These are phyloP conservation scores for Cercospora sp. DNA, from an alignment of 2,329 filamentous ascomycete genomes.

Conservation along the genomic window DNA sequence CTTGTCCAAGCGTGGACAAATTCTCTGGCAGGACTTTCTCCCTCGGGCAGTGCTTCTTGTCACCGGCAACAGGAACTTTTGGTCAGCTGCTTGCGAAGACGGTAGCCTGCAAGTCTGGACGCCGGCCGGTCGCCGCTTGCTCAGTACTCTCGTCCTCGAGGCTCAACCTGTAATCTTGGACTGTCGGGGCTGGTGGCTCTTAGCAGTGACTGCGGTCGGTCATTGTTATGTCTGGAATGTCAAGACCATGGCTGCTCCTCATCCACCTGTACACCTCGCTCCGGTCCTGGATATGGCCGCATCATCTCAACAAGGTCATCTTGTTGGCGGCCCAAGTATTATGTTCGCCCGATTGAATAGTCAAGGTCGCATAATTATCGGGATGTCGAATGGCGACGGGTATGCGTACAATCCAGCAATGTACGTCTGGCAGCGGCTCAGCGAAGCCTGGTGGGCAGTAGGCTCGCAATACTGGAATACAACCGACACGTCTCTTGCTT, in stretches of 20 bases:
- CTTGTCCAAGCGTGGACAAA: conserved; percentile 74
- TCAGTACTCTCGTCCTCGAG: conserved; percentile 84
- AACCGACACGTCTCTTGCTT: conserved; percentile 83
- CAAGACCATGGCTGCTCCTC: conserved; percentile 70
- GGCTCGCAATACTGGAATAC: conserved; percentile 99
- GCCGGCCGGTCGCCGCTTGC: conserved; percentile 79
- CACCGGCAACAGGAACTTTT: conserved; percentile 86
- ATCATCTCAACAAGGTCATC: conserved; percentile 73
- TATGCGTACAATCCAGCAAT: conserved; percentile 84
- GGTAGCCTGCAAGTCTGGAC: conserved; percentile 90
- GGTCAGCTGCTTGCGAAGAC: conserved; percentile 91
- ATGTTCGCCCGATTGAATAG: conserved; percentile 91
- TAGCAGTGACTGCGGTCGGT: conserved; percentile 85
- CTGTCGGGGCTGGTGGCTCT: conserved; percentile 81
- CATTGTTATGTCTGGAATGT: conserved; percentile 94
- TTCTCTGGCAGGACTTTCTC: conserved; percentile 92
- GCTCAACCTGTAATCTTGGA: conserved; percentile 93
- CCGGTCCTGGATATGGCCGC: conserved; percentile 86
- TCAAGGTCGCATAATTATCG: conserved; percentile 81
- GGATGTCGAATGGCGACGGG: conserved; percentile 89
- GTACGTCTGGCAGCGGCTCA: conserved; percentile 92
- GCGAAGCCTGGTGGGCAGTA: conserved; percentile 96
- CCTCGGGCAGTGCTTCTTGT: conserved; percentile 84
- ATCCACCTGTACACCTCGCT: conserved; percentile 84
- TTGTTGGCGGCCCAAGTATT: conserved; percentile 77